Evolutionary conservation across 2,329 filamentous ascomycete species (phyloP).

Genomic region (Diaporthe helianthi): DNA sequence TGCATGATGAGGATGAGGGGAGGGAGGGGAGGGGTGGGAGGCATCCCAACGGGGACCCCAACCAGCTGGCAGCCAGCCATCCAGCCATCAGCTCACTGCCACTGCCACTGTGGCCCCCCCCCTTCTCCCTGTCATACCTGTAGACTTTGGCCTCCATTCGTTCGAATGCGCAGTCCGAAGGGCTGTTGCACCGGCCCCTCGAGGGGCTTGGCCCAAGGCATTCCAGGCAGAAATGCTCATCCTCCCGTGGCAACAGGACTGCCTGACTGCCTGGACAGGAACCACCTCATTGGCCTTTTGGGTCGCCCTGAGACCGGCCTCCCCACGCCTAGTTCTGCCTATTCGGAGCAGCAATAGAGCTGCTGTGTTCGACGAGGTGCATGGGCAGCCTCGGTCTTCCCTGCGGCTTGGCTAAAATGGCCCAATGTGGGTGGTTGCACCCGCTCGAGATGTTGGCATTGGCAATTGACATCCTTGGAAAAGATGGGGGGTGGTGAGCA

Average conservation of each 20-base stretch:
- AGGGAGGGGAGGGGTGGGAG: too few relatives aligned
- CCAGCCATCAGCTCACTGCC: background rate
- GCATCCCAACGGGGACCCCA: background rate
- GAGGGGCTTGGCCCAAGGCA: background rate
- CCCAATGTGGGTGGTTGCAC: background rate
- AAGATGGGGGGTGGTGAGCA: background rate
- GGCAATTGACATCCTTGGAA: background rate
- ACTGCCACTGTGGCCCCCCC: background rate
- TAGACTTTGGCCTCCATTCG: background rate
- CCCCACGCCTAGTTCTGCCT: background rate
- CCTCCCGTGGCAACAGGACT: background rate
- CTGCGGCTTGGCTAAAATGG: background rate
- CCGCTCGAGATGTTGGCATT: background rate
- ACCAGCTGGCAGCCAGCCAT: background rate
- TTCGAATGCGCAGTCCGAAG: background rate
- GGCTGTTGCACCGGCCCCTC: background rate
- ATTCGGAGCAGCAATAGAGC: background rate
- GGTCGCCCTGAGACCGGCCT: background rate
- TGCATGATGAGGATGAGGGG: conserved; percentile 21
- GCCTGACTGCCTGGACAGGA: background rate
- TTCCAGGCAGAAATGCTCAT: conserved; percentile 20
- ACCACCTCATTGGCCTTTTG: background rate
- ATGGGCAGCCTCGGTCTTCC: conserved; percentile 14
- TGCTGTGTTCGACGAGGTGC: conserved; percentile 10
- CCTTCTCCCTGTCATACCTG: too few relatives aligned